A percentile compares a stretch with the other conserved stretches of the same genome.
Evolutionary conservation across 2,329 filamentous ascomycete species (phyloP).

Genomic region (Aspergillus jensenii): DNA sequence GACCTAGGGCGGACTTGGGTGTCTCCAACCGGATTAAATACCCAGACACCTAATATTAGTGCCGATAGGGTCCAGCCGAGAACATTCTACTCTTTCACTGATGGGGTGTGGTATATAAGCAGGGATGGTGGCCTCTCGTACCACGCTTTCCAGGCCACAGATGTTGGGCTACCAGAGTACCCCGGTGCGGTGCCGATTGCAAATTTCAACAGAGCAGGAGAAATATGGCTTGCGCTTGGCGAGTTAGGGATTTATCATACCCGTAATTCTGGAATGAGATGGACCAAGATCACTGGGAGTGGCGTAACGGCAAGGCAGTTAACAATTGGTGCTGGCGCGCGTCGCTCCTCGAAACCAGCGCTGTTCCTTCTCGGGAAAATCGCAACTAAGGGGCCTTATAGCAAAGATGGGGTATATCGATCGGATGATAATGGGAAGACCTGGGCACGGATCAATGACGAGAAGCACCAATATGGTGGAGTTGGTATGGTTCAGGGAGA

Average conservation of each 20-base stretch:
- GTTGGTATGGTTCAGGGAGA: conserved; percentile 15
- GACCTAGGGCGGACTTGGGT: conserved; percentile 14
- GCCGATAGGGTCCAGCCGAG: conserved; percentile 14
- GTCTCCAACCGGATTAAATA: conserved; percentile 11
- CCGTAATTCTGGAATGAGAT: conserved; percentile 10
- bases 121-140: conserved; percentile 15
- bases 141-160: conserved; percentile 1
- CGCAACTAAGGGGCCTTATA: not conserved
- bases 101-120: conserved; percentile 12
- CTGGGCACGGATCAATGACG: conserved; percentile 16
- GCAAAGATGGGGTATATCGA: conserved; percentile 12
- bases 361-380: conserved; percentile 8
- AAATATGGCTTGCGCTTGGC: conserved; percentile 16
- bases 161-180: conserved; percentile 8
- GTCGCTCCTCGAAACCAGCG: not conserved
- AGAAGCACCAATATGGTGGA: conserved; percentile 15
- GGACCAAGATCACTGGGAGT: not conserved
- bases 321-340: conserved; percentile 8
- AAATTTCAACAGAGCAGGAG: conserved; percentile 12
- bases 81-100: conserved; percentile 16
- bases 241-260: conserved; percentile 13
- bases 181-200: conserved; percentile 12
- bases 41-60: conserved; percentile 13
- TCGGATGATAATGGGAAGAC: conserved; percentile 14
- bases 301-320: conserved; percentile 6